A percentile compares a stretch with the other conserved stretches of the same genome.
These are phyloP conservation scores for Candida insectorum DNA, from an alignment of 805 yeast genomes.

Conservation along the genomic window DNA sequence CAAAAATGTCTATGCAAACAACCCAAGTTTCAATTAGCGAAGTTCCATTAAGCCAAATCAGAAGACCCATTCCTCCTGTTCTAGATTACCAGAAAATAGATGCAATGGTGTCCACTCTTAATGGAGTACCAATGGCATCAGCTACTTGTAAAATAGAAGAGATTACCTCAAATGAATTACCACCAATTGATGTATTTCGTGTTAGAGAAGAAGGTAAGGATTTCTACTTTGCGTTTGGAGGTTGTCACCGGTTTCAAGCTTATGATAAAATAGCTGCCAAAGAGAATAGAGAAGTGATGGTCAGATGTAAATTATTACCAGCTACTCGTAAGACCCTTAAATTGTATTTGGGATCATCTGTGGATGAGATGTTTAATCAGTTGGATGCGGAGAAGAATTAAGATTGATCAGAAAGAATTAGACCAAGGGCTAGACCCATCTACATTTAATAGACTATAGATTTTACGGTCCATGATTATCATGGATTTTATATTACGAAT, in stretches of 20 bases:
- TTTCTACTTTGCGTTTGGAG: conserved; percentile 82
- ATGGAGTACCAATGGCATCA: conserved; percentile 62
- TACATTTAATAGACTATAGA: too few relatives aligned
- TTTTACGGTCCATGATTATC: too few relatives aligned
- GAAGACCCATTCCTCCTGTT: conserved; percentile 84
- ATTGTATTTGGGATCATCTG: conserved; percentile 69
- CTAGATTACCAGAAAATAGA: conserved; percentile 70
- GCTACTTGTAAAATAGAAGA: conserved; percentile 53
- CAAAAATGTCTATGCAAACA: conserved; percentile 66
- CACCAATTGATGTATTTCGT: conserved; percentile 76
- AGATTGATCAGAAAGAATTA: background rate
- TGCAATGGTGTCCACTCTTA: conserved; percentile 71
- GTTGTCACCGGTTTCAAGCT: conserved; percentile 87
- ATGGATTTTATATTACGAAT: too few relatives aligned
- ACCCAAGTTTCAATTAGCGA: conserved; percentile 50
- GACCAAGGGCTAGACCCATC: background rate
- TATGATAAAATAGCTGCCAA: conserved; percentile 56
- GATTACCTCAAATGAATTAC: conserved; percentile 60
- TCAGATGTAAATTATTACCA: conserved; percentile 70
- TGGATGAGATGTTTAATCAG: conserved; percentile 44
- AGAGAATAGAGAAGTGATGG: conserved; percentile 35
- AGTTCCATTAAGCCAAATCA: conserved; percentile 64
- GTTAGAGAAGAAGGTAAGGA: conserved; percentile 61
- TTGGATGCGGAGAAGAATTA: background rate
- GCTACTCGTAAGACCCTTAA: conserved; percentile 66